Base-by-base conservation (phyloP, 1,139 yeast species). In the Kodamaea anthophila region DNA sequence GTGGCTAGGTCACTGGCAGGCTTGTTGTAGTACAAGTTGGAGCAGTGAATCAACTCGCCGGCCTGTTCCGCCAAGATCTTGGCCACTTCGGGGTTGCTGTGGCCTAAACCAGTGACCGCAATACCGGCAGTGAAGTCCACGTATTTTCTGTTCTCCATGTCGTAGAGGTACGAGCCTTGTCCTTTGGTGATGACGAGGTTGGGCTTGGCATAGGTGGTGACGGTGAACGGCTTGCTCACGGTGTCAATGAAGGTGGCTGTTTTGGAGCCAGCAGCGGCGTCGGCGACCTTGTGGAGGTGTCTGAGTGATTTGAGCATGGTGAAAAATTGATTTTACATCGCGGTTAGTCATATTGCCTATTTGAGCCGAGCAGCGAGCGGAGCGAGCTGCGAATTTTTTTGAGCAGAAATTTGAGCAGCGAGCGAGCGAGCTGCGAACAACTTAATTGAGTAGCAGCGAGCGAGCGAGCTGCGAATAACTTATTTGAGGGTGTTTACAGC, bases 31-130 rank as follows among this genome's bases (percentile, higher is more conserved):
- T 77, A 88, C 41, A 91, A 63, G 49, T 91, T 91, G 4, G 95
- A 84, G 38, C 87, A 73, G 51, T 91, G 98, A 35, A 87, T 66
- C 41, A 91, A 63, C 9, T 80, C 77, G 22, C 58, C 55, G 1
- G 91, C 74, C 57, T 91, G 98, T 27, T 81, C 80, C 34, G 61
- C 55, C 37, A 87, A 54, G 38, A 91, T 74, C 35, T 79, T 62
- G 4, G 94, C 70, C 23, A 91, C 69, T 39, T 76, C 79, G 4
- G 78, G 76, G 47, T 91, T 72, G 18, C 87, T 65, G 54, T 91
- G 98, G 3, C 98, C 98, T 40, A 91, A 64, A 1, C 84, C 79
- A n/a, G 96, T 88, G 10, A 91, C 98, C 1, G 98, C 97, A 43
- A 91, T 87, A 30, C 98, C 98, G 2, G 96, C 87, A 2, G 88